These are phyloP conservation scores for Aureobasidium sp. DNA, from an alignment of 2,329 filamentous ascomycete species.

Conservation along the genomic window DNA sequence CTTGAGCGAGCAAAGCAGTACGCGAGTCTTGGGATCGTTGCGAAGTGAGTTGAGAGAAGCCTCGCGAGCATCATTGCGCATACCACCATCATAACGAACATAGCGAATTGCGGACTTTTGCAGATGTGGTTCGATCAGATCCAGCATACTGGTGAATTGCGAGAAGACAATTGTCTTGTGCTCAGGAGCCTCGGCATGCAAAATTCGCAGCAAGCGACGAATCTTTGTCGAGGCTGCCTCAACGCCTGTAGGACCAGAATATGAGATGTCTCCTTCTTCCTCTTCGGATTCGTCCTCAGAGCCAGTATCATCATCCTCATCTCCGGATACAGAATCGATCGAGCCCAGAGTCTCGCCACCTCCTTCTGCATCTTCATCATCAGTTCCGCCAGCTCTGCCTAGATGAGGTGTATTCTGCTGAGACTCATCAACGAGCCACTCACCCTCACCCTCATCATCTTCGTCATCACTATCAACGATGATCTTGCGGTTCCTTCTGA, in stretches of 20 bases:
- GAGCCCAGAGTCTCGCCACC: constrained; percentile 70
- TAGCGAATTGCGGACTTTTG: constrained; percentile 64
- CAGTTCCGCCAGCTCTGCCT: constrained; percentile 65
- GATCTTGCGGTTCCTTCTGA: constrained; percentile 43
- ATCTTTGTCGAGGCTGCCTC: constrained; percentile 70
- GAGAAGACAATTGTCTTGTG: constrained; percentile 99
- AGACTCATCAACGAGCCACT: constrained; percentile 69
- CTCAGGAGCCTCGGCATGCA: constrained; percentile 65
- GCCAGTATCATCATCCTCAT: constrained; percentile 32
- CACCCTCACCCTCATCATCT: constrained; percentile 54
- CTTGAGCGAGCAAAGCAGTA: constrained; percentile 87
- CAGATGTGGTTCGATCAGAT: constrained; percentile 90
- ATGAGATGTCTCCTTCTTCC: constrained; percentile 29
- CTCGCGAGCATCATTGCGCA: constrained; percentile 89
- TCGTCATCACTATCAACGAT: constrained; percentile 58
- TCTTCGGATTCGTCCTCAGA: constrained; percentile 30
- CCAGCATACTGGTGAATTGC: constrained; percentile 96
- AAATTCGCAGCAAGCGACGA: constrained; percentile 69
- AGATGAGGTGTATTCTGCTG: constrained; percentile 50
- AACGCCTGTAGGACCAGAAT: constrained; percentile 17
- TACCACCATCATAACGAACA: constrained; percentile 87
- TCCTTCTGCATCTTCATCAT: constrained; percentile 81
- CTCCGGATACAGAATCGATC: constrained; percentile 56
- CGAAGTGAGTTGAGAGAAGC: constrained; percentile 71
- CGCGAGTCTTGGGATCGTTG: constrained; percentile 63